Evolutionary conservation across 768 basidiomycete genomes (phyloP), one percentile per base, ranked within the genome.

Genomic region (Crassisporium funariophilum): DNA sequence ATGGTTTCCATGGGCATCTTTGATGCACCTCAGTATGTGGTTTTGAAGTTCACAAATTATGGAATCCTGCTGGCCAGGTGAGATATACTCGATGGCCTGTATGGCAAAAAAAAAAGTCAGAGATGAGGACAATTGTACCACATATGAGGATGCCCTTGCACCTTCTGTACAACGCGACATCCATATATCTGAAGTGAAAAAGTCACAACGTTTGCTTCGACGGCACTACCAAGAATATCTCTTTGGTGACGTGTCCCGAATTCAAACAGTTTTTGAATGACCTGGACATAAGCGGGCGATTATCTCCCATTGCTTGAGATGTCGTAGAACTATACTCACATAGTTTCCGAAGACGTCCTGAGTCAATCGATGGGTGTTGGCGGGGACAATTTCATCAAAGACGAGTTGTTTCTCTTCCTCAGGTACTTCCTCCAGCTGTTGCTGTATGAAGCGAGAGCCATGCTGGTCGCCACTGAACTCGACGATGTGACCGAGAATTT

Each of bases 301-400:
- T 40, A 27, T 44, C 36, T 38, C 12, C 25, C 33, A 27, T 9
- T n/a, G 31, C 11, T 13, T 22, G 36, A 27, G 24, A 29, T 48
- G 35, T 60, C 35, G 44, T 16, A 44, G 20, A 29, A 27, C 41
- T 41, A 24, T 9, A 70, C 86, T 56, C 62, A 91, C 89, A 70
- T 97, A 98, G 72, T 98, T 98, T 46, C 95, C 95, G 62, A 95
- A 98, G 35, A 97, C 89, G 61, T 97, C 92, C 57, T 86, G 86
- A 50, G 94, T 87, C 44, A 98, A 76, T 43, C 84, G 79, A 37
- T 93, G 65, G 4, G 83, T 76, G 58, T 86, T 82, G 34, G 78
- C 66, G 17, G 92, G 91, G 16, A 90, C 77, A 55, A 98, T 89
- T 70, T 98, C 95, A 39, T 88, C 83, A 52, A 93, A 97, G 27